Evolutionary conservation across 1,139 yeast species (phyloP), one percentile per base, ranked within the genome.

Genomic region (Schwanniomyces etchellsii): DNA sequence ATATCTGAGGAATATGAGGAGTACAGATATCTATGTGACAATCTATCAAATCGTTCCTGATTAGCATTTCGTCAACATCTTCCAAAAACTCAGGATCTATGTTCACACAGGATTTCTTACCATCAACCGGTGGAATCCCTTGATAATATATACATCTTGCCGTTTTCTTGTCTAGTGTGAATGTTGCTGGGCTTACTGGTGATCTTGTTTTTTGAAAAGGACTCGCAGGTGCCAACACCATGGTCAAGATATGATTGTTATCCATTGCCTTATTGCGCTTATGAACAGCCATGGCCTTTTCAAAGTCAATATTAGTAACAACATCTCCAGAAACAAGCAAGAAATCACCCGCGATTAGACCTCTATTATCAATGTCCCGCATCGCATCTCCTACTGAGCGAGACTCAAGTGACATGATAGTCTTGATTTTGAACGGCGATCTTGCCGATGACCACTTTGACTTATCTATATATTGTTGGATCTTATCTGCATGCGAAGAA

Each of bases 11-110:
- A 17, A 93, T 96, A 44, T 82, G 89, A 2, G 95, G 89, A 5
- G 96, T 70, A 56, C 99, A 91, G 37, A 91, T 86, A 59, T 91
- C 98, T 36, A 91, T 86, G 50, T 84, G 93, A 55, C 98, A 91
- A 60, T 91, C 99, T 39, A 93, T 88, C 42, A 91, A 70, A 56
- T 91, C 97, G 52, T 91, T 93, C 50, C 96, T 74, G 35, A 91
- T 66, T 9, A 75, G 73, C 42, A 91, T 76, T 37, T 83, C 89
- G 37, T 82, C 88, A 26, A 82, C 79, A 37, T 75, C 81, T 40
- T 81, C 88, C 43, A 89, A 66, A 31, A 91, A 66, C 50, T 86
- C 95, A 0, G 94, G 84, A 50, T 91, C 97, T 30, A 91, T 74
- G 35, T 74, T 70, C 20, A 89, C 70, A n/a, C 70, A 52, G 10